Evolutionary conservation across 345 rosid species (phyloP), one percentile per base, ranked within the genome.

Genomic region (Brassica incana): DNA sequence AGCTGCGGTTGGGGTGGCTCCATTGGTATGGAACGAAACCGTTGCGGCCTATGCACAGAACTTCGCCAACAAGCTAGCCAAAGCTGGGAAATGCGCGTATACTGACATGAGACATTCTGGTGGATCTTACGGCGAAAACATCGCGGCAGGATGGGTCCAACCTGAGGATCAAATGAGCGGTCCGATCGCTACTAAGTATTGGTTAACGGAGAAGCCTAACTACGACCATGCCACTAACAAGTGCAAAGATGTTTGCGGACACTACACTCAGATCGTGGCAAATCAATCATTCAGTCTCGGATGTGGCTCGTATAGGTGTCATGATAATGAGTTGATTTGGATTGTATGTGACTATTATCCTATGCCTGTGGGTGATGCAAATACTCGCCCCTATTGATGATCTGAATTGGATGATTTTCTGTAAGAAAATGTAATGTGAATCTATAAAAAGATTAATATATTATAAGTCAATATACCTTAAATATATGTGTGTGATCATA

Each of bases 181-280:
- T 15, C 77, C 67, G 0, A 78, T 52, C 1, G 92, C 91, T 2
- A 88, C 90, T 15, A 67, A 72, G 40, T 0, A 76, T 78, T 91
- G 94, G 94, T 85, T 67, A 1, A 77, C 77, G 5, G 97, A 90
- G 85, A 85, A 85, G 86, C 75, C 59, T 14, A 3, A 84, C 40
- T 93, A 91, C n/a, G 56, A 89, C 23, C 71, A 89, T 72, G 58
- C 3, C 8, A 67, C 93, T 1, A 93, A 89, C 67, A 56, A 73
- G 2, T 91, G 95, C 11, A 72, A 8, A 2, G 74, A 75, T 50
- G 71, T 33, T 14, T 91, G 97, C 30, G 86, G 85, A 8, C 97
- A 91, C 66, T 91, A 91, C 45, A 90, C 97, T 7, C 94, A 90
- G 69, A 87, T 88, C 52, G 93, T 92, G 69, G 90, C 95, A 79